Percentiles rank a stretch among this genome's conserved stretches.
Conservation (phyloP, 257 asterid species). For the Solanum pinnatisectum region DNA sequence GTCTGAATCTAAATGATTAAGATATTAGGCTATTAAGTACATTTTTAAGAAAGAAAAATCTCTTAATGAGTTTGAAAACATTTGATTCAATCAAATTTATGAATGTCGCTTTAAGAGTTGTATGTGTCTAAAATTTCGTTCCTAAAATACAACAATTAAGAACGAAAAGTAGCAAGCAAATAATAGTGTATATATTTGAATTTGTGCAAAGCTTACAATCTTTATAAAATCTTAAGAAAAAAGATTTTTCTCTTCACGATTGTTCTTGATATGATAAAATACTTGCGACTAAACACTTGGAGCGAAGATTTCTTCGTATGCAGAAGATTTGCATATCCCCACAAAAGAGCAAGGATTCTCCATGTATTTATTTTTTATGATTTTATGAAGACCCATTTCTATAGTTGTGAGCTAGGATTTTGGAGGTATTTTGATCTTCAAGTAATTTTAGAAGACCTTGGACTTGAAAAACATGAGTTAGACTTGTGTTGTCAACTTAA, state of each 20-base stretch:
- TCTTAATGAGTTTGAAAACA: too few species aligned
- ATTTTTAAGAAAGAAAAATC: too few species aligned
- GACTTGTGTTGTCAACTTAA: not conserved
- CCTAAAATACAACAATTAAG: not conserved
- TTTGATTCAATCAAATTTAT: too few species aligned
- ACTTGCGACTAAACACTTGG: too few species aligned
- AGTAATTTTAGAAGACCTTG: too few species aligned
- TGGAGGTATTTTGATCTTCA: not conserved
- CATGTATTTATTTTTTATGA: fast-evolving
- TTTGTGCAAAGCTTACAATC: not conserved
- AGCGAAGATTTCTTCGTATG: too few species aligned
- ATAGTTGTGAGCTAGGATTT: fast-evolving
- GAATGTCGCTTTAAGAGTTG: fast-evolving
- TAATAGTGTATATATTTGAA: fast-evolving
- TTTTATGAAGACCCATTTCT: too few species aligned
- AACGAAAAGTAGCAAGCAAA: not conserved
- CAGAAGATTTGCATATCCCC: too few species aligned
- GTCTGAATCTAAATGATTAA: fast-evolving
- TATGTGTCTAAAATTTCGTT: not conserved
- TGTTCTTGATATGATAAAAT: too few species aligned
- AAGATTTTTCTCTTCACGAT: too few species aligned
- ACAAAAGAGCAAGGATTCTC: too few species aligned
- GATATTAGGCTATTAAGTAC: fast-evolving
- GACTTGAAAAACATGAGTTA: not conserved
- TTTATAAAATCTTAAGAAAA: too few species aligned